Base-by-base conservation (phyloP, 2,329 filamentous ascomycete species). In the Endocalyx cinctus region DNA sequence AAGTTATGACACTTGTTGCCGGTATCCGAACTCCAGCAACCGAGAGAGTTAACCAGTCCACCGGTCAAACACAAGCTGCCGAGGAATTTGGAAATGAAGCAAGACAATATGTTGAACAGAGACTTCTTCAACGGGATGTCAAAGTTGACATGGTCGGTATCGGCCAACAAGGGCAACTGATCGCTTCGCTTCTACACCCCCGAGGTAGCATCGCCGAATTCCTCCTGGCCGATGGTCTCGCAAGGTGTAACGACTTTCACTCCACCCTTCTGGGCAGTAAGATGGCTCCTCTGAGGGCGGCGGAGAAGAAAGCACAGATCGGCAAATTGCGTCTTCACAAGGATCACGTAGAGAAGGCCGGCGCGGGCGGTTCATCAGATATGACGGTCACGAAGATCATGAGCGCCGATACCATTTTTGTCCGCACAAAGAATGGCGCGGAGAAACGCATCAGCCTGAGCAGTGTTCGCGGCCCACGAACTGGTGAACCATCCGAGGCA, bases 191-290 rank as follows among this genome's bases (percentile, higher is more conserved):
- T 27, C 73, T 89, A 45, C 92, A 98, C 64, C 89, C 89, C 17
- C 79, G 82, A 40, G 92, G 92, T 43, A 95, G 88, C 62, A 94
- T 98, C 58, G 87, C 89, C 42, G 87, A 86, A 46, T 94, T 94
- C 60, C 63, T 98, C 27, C 78, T 98, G 27, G 80, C 90, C 51
- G 86, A 88, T 33, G 92, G 92, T 50, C 72, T 97, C 35, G 92
- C 90, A 25, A 78, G 87, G 52, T 97, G 90, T 68, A 88, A 89
- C 45, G 92, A 98, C 62, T 89, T 92, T 63, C 92, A 98, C 67
- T 94, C 90, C 1, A 94, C 88, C 25, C 72, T 96, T 66, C 76
- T 98, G 10, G 92, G 92, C 27, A 69, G 78, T 31, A 86, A 90
- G 51, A 98, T 98, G 92, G 81, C 83, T 26, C 61, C 75, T 37